Percentiles rank a stretch among this genome's conserved stretches.
Conservation (phyloP, 352 stramenopile species). For the Pythium grandisporangium region DNA sequence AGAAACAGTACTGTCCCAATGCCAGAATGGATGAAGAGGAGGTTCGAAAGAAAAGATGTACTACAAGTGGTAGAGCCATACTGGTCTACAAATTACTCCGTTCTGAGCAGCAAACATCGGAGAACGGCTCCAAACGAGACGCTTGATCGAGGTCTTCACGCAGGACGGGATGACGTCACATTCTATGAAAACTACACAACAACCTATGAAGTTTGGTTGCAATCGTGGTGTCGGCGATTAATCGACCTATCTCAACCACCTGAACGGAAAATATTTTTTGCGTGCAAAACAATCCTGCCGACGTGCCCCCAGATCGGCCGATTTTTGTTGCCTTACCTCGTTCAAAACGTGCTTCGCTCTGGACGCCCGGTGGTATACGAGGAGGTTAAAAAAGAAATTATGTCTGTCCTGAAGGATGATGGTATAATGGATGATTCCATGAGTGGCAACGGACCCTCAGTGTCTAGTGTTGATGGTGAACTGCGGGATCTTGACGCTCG, state of each 20-base stretch:
- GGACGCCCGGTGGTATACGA: slow-evolving; percentile 45
- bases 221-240: slow-evolving; percentile 64
- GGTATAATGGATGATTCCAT: slow-evolving; percentile 28
- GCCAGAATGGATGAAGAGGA: slow-evolving; percentile 79
- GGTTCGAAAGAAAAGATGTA: slow-evolving; percentile 78
- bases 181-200: slow-evolving; percentile 72
- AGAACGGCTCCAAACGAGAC: background rate
- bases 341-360: slow-evolving; percentile 79
- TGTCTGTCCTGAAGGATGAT: slow-evolving; percentile 71
- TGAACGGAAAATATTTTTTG: slow-evolving; percentile 77
- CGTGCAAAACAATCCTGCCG: slow-evolving; percentile 45
- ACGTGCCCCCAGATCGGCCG: slow-evolving; percentile 67
- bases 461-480: no score
- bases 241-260: slow-evolving; percentile 74
- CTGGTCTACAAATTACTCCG: slow-evolving; percentile 80
- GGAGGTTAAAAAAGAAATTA: slow-evolving; percentile 74
- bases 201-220: slow-evolving; percentile 79
- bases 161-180: slow-evolving; percentile 26
- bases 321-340: slow-evolving; percentile 77
- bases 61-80: slow-evolving; percentile 86
- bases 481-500: slow-evolving; percentile 5
- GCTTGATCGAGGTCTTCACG: slow-evolving; percentile 10
- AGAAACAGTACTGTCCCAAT: slow-evolving; percentile 18
- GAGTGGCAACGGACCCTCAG: no score
- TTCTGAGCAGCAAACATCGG: slow-evolving; percentile 10